Evolutionary conservation across 768 basidiomycete species (phyloP).

Genomic region (Russula dissimulans): DNA sequence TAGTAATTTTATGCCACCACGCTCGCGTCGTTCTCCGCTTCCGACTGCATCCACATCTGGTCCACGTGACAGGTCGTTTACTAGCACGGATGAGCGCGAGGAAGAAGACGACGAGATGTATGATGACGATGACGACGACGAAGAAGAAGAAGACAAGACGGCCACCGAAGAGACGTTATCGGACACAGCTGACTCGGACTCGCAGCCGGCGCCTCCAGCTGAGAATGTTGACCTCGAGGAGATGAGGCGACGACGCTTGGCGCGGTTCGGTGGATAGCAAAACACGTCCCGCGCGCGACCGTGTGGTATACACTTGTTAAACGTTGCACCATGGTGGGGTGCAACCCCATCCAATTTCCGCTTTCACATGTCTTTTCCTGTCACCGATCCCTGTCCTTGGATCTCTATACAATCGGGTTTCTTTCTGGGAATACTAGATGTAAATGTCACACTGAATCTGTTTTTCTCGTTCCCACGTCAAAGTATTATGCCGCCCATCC

Average conservation of each 20-base stretch:
- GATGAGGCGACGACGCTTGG: slow-evolving; percentile 27
- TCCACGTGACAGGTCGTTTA: background rate
- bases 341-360: too few relatives aligned
- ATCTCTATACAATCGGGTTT: too few relatives aligned
- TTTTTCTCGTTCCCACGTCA: too few relatives aligned
- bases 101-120: background rate
- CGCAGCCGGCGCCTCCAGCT: background rate
- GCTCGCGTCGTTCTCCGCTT: slow-evolving; percentile 2
- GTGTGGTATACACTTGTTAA: too few relatives aligned
- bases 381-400: too few relatives aligned
- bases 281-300: background rate
- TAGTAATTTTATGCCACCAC: slow-evolving; percentile 12
- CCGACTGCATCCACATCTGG: background rate
- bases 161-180: slow-evolving; percentile 12
- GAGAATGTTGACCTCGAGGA: slow-evolving; percentile 23
- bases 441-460: too few relatives aligned
- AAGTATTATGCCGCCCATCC: too few relatives aligned
- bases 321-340: too few relatives aligned
- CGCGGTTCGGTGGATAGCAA: slow-evolving; percentile 23
- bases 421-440: too few relatives aligned
- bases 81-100: background rate
- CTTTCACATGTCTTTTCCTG: too few relatives aligned
- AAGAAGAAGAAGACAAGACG: background rate
- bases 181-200: slow-evolving; percentile 2
- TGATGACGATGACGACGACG: background rate